Evolutionary conservation across 495 filamentous ascomycete species (phyloP).

Genomic region (Massariosphaeria phaeospora): DNA sequence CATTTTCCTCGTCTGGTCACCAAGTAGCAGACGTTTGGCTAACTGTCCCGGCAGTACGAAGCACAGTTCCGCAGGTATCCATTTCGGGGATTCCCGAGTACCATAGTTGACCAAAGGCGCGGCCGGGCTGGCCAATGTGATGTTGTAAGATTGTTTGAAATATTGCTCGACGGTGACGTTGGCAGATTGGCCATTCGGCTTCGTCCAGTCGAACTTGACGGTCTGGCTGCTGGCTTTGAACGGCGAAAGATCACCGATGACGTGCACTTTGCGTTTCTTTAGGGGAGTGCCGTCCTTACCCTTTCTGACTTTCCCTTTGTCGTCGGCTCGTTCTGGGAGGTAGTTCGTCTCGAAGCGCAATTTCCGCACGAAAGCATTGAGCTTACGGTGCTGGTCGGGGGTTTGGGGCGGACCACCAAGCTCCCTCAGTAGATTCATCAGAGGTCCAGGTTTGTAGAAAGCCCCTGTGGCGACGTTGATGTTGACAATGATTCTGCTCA

Average conservation of each 20-base stretch:
- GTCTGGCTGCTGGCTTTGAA: slow-evolving; percentile 3
- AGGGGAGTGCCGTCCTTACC: background rate
- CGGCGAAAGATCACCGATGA: slow-evolving; percentile 5
- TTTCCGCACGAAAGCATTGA: slow-evolving; percentile 29
- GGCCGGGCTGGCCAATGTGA: slow-evolving; percentile 37
- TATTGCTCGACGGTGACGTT: slow-evolving; percentile 29
- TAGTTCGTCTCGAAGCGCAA: slow-evolving; percentile 31
- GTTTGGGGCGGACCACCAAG: slow-evolving; percentile 3
- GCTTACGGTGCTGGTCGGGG: background rate
- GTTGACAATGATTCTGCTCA: slow-evolving; percentile 46
- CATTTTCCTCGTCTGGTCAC: slow-evolving; percentile 59
- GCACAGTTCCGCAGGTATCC: slow-evolving; percentile 64
- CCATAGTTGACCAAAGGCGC: slow-evolving; percentile 71
- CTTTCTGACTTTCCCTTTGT: slow-evolving; percentile 18
- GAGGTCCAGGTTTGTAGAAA: slow-evolving; percentile 41
- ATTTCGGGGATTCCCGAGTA: slow-evolving; percentile 52
- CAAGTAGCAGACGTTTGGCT: slow-evolving; percentile 50
- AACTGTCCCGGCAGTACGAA: slow-evolving; percentile 62
- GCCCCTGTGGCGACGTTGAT: slow-evolving; percentile 46
- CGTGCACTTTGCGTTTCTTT: slow-evolving; percentile 23
- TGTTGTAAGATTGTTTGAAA: slow-evolving; percentile 35
- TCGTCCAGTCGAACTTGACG: slow-evolving; percentile 8
- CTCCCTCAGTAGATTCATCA: slow-evolving; percentile 34
- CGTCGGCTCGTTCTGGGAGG: slow-evolving; percentile 20
- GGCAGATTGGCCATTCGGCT: slow-evolving; percentile 20